Evolutionary conservation across 345 rosid species (phyloP), one percentile per base, ranked within the genome.

Genomic region (Gossypium ekmanianum): DNA sequence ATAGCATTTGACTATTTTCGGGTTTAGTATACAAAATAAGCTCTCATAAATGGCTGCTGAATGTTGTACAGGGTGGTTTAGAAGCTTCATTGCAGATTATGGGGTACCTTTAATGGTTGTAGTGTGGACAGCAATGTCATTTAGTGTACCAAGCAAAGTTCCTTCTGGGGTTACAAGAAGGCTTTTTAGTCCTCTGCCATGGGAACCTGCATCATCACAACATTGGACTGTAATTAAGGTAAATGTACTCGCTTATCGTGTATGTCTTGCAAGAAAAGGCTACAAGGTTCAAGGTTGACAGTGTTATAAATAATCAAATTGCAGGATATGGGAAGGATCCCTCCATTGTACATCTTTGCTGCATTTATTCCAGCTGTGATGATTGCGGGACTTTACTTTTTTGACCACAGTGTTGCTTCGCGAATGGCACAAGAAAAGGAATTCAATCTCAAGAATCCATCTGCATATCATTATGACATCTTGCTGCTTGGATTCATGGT

Each of bases 101-200:
- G 97, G 98, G 7, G 97, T 91, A 70, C 97, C 97, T 3, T 79
- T 89, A 20, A 90, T 89, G 97, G 97, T 94, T 72, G 76, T 90
- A 59, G 72, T 86, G 20, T 94, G 97, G 98, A 90, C 94, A 7
- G 85, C 81, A 29, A 67, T 89, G 78, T 89, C 95, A 11, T 92
- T 82, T 52, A 74, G 66, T 14, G 67, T 79, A 26, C 88, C 91
- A 0, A 76, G 83, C 16, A 77, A 82, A 47, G 87, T 87, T 67
- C 92, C 97, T 17, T 79, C 88, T 0, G 97, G 97, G 55, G 89
- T 90, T 64, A 96, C 96, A 0, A 88, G 96, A 80, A 81, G 90
- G 73, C 94, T 94, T 64, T 85, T 84, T 75, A 92, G 96, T 76
- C 90, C 88, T 52, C 74, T 88, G 57, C 76, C 84, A 27, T 88